Evolutionary conservation across 768 basidiomycete species (phyloP).

Genomic region (Kwoniella bestiolae): DNA sequence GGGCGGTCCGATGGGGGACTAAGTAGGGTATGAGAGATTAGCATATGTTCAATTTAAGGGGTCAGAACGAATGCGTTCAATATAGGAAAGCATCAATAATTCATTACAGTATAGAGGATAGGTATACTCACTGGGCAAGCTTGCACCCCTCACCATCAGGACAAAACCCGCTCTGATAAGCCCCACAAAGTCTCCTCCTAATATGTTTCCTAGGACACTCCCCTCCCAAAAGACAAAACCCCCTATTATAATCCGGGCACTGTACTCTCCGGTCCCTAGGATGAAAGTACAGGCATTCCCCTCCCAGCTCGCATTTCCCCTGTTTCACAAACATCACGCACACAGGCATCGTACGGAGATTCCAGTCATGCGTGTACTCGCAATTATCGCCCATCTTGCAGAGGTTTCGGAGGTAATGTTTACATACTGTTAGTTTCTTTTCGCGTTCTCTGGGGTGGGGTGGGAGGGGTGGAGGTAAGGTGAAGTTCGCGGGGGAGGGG

Average conservation of each 20-base stretch:
- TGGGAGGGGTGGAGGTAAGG: constrained; percentile 79
- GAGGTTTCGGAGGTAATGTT: constrained; percentile 96
- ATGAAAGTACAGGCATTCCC: constrained; percentile 85
- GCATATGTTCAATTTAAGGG: too few relatives aligned
- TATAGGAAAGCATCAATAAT: too few relatives aligned
- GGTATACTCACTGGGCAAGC: constrained; percentile 76
- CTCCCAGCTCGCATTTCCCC: constrained; percentile 94
- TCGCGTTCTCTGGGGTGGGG: constrained; percentile 66
- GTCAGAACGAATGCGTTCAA: too few relatives aligned
- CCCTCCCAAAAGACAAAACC: constrained; percentile 85
- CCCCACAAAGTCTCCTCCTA: constrained; percentile 84
- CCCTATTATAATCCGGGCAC: constrained; percentile 93
- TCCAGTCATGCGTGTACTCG: constrained; percentile 99
- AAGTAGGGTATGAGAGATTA: constrained; percentile 1
- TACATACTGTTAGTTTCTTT: constrained; percentile 77
- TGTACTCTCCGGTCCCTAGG: constrained; percentile 87
- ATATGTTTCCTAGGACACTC: constrained; percentile 90
- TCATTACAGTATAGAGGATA: not conserved
- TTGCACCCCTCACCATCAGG: constrained; percentile 86
- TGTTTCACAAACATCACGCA: constrained; percentile 99
- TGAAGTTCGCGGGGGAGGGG: constrained; percentile 86
- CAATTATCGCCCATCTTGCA: constrained; percentile 98
- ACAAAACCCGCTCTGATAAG: constrained; percentile 91
- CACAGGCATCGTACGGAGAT: constrained; percentile 95
- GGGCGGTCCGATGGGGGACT: constrained; percentile 82